phyloP scores from a whole-genome alignment of 208 protist genomes.

The Wallacemonas sp. region DNA sequence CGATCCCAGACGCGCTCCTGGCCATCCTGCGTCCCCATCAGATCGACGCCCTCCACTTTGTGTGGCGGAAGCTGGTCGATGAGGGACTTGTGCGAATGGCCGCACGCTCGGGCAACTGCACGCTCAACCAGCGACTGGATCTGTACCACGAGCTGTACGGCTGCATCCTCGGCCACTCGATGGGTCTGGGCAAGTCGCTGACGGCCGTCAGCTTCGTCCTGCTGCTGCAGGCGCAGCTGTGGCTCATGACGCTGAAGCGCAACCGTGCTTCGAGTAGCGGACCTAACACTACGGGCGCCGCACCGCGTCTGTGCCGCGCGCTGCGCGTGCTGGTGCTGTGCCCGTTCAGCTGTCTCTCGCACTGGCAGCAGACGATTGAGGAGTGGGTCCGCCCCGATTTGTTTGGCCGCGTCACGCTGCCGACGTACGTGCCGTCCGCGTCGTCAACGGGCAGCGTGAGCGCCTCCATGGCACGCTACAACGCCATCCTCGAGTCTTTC shows the following conservation, averaged over 20 bases:
- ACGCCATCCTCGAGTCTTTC: constrained; percentile 34
- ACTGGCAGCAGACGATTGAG: constrained; percentile 58
- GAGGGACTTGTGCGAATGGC: constrained; percentile 56
- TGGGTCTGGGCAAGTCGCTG: constrained; percentile 90
- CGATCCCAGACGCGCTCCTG: constrained; percentile 31
- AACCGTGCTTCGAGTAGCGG: constrained; percentile 22
- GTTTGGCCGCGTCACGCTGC: constrained; percentile 36
- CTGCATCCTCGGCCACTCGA: constrained; percentile 84
- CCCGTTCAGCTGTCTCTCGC: constrained; percentile 65
- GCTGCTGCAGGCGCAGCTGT: constrained; percentile 62
- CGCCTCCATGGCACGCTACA: constrained; percentile 1
- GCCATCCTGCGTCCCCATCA: constrained; percentile 67
- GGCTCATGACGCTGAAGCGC: constrained; percentile 35
- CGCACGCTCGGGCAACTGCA: constrained; percentile 26
- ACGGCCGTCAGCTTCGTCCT: constrained; percentile 70
- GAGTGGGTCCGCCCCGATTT: constrained; percentile 67
- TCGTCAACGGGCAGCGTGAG: constrained; percentile 11
- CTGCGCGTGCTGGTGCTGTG: constrained; percentile 76
- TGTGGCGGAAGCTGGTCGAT: constrained; percentile 74
- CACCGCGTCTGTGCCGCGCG: constrained; percentile 19
- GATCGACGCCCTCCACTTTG: constrained; percentile 67
- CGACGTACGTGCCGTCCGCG: constrained; percentile 52
- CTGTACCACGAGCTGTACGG: constrained; percentile 69
- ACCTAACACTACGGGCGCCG: neutral
- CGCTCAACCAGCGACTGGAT: constrained; percentile 45